phyloP scores from a whole-genome alignment of 164 flowering plant genomes.

The Magnolia officinalis region DNA sequence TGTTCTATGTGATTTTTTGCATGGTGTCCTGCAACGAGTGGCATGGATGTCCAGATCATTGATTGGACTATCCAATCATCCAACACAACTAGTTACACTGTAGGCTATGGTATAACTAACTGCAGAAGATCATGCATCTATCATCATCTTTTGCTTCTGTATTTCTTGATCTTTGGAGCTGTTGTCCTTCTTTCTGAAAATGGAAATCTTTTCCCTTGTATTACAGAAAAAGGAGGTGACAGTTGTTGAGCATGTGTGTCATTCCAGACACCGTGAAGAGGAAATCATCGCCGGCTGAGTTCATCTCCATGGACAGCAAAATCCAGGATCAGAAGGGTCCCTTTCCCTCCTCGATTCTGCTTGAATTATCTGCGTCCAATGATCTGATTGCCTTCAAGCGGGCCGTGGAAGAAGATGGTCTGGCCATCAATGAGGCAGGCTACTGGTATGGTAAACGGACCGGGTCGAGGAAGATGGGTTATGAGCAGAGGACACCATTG shows the following conservation, averaged over 20 bases:
- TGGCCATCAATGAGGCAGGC: conserved; percentile 44
- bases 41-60: neutral
- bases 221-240: neutral
- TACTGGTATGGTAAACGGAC: conserved; percentile 70
- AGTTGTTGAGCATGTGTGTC: neutral
- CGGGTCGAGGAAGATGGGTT: conserved; percentile 77
- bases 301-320: neutral
- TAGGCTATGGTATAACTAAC: neutral
- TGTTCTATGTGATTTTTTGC: neutral
- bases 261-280: neutral
- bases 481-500: conserved; percentile 73
- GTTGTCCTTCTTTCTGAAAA: too few species aligned
- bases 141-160: neutral
- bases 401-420: conserved; percentile 50
- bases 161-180: neutral
- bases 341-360: conserved; percentile 38
- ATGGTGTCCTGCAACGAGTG: neutral
- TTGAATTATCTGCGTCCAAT: conserved; percentile 70
- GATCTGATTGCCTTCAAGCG: conserved; percentile 48
- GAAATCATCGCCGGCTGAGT: neutral
- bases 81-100: neutral
- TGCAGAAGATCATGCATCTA: neutral
- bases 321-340: neutral
- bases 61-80: neutral
- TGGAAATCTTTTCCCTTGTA: neutral